Conservation (phyloP, 2,329 filamentous ascomycete species). For the Periconia sp. region DNA sequence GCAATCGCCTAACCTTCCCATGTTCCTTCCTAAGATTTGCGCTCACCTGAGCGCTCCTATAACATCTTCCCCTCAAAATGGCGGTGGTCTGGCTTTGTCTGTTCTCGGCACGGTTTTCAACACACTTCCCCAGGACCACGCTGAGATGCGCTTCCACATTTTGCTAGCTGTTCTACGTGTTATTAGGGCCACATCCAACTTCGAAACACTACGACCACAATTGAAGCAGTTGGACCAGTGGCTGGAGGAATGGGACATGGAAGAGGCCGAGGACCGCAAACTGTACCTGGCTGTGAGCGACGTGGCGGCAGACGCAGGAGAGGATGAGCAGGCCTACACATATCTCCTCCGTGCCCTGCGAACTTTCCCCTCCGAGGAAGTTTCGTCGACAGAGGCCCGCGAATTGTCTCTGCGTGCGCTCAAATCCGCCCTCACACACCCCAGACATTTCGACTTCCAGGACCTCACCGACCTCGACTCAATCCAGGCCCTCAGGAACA, state of each 20-base stretch:
- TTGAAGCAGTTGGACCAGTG: constrained; percentile 80
- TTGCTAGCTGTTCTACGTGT: constrained; percentile 86
- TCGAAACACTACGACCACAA: constrained; percentile 80
- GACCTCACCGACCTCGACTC: constrained; percentile 71
- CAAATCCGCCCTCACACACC: constrained; percentile 66
- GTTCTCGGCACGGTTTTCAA: constrained; percentile 97
- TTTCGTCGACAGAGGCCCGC: constrained; percentile 56
- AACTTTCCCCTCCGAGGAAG: constrained; percentile 66
- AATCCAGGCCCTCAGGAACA: constrained; percentile 83
- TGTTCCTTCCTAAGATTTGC: constrained; percentile 86
- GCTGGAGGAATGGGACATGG: constrained; percentile 80
- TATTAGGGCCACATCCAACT: constrained; percentile 68
- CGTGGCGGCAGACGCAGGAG: constrained; percentile 74
- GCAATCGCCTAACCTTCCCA: constrained; percentile 81
- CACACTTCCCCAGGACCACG: constrained; percentile 69
- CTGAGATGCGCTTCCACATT: constrained; percentile 84
- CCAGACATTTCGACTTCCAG: constrained; percentile 71
- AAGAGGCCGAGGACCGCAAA: constrained; percentile 79
- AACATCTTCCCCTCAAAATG: constrained; percentile 81
- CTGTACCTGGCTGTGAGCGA: constrained; percentile 83
- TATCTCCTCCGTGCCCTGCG: constrained; percentile 78
- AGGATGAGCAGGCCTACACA: constrained; percentile 73
- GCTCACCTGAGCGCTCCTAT: constrained; percentile 82
- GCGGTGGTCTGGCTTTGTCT: constrained; percentile 81
- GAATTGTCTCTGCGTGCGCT: constrained; percentile 65